Evolutionary conservation across 495 filamentous ascomycete genomes (phyloP).

Genomic region (Pseudevernia furfuracea): DNA sequence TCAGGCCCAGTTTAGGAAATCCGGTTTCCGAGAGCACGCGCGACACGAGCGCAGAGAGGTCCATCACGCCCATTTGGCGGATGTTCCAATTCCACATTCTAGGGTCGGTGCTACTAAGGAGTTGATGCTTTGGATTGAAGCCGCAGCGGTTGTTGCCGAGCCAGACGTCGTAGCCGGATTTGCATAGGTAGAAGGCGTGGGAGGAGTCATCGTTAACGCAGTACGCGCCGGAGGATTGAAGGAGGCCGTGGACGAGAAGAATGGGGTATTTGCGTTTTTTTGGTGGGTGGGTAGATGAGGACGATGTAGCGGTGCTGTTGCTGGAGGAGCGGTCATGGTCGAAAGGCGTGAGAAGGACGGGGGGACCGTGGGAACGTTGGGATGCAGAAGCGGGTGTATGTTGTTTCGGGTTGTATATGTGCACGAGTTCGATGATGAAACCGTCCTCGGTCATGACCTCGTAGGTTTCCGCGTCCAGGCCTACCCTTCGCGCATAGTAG

Average conservation of each 20-base stretch:
- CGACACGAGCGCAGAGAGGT: slow-evolving; percentile 80
- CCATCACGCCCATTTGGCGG: slow-evolving; percentile 83
- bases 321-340: not conserved
- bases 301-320: not conserved
- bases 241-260: slow-evolving; percentile 77
- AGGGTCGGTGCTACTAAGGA: slow-evolving; percentile 65
- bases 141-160: slow-evolving; percentile 93
- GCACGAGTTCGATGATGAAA: slow-evolving; percentile 81
- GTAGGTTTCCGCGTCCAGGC: slow-evolving; percentile 76
- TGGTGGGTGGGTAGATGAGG: not conserved
- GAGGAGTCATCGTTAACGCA: slow-evolving; percentile 86
- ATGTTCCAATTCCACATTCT: slow-evolving; percentile 99
- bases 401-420: slow-evolving; percentile 79
- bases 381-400: slow-evolving; percentile 38
- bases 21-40: slow-evolving; percentile 76
- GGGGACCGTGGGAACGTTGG: slow-evolving; percentile 26
- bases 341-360: slow-evolving; percentile 31
- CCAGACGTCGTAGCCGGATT: slow-evolving; percentile 94
- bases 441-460: slow-evolving; percentile 91
- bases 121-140: slow-evolving; percentile 64
- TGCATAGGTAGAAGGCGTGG: slow-evolving; percentile 85
- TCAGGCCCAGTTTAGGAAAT: slow-evolving; percentile 74
- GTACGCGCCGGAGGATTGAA: slow-evolving; percentile 83
- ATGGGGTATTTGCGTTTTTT: slow-evolving; percentile 71
- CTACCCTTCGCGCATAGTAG: slow-evolving; percentile 85